phyloP scores from a whole-genome alignment of 345 rosid species.

The Lumnitzera littorea region DNA sequence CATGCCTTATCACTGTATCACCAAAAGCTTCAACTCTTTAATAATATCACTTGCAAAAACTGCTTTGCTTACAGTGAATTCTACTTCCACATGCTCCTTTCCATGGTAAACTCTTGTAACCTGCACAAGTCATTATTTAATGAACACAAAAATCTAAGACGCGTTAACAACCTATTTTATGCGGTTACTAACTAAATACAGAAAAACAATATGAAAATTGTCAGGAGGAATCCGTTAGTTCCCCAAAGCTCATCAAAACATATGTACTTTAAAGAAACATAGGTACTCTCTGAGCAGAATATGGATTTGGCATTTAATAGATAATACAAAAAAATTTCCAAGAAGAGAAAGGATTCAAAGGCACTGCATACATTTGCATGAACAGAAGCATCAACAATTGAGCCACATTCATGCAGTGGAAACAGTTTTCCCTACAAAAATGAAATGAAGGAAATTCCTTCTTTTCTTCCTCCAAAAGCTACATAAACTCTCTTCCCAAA shows the following conservation, averaged over 20 bases:
- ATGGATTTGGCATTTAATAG: no score
- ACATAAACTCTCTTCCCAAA: no score
- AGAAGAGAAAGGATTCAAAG: no score
- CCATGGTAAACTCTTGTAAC: slow-evolving; percentile 79
- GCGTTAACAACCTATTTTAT: no score
- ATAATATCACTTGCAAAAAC: slow-evolving; percentile 9
- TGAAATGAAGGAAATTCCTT: no score
- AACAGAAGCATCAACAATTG: no score
- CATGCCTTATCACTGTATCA: neutral
- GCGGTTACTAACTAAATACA: neutral
- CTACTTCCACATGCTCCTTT: slow-evolving; percentile 84
- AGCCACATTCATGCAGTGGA: no score
- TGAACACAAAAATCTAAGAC: neutral
- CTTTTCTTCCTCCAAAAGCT: no score
- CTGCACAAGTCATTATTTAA: slow-evolving; percentile 24
- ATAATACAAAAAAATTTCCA: no score
- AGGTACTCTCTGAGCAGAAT: no score
- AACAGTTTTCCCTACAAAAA: no score
- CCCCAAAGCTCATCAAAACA: neutral
- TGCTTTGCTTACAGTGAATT: slow-evolving; percentile 68
- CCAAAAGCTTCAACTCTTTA: neutral
- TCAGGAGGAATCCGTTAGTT: neutral
- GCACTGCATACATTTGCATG: no score
- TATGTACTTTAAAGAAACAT: neutral
- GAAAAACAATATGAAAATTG: neutral